Base-by-base conservation (phyloP, 257 asterid genomes). In the Avicennia marina region DNA sequence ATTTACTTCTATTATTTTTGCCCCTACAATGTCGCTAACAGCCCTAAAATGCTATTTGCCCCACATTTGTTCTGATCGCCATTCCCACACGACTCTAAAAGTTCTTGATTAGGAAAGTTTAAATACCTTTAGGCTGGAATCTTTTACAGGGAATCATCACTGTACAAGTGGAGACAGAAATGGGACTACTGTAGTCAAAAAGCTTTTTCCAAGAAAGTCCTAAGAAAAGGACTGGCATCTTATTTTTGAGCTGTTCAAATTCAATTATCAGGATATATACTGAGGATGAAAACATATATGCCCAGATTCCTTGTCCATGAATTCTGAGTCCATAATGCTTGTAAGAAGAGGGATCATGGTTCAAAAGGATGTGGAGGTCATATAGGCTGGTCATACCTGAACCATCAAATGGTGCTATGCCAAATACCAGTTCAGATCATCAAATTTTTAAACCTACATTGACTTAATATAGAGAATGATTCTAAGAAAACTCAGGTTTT, bases 151-250 rank as follows among this genome's bases (percentile, higher is more conserved):
- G 61, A 58, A 70, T 49, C 36, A 59, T 5, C 43, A 25, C 22
- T 24, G 70, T 27, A 43, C 60, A 48, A 56, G 62, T 69, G 70
- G 75, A 20, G 40, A 43, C 9, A 51, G 31, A 69, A 62, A 48
- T 48, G 44, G 41, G 66, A 43, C 48, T 31, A 26, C 10, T n/a
- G n/a, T 54, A 26, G 46, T 34, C 38, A 18, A 2, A 43, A 25
- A 41, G 44, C 48, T 55, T 52, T 59, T 17, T 21, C 41, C 55
- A 11, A 34, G 13, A 67, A 63, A 56, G 70, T 58, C 43, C 26
- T 15, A 56, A 9, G 53, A 58, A 64, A 58, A 51, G 29, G 71
- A 45, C 29, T 11, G 38, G 41, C 38, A 39, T 41, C 54, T 15
- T n/a, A 22, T 16, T 4, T 20, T 40, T 19, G 20, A 22, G 3